These are phyloP conservation scores for Moricandia arvensis DNA, from an alignment of 345 rosid species.

Conservation along the genomic window DNA sequence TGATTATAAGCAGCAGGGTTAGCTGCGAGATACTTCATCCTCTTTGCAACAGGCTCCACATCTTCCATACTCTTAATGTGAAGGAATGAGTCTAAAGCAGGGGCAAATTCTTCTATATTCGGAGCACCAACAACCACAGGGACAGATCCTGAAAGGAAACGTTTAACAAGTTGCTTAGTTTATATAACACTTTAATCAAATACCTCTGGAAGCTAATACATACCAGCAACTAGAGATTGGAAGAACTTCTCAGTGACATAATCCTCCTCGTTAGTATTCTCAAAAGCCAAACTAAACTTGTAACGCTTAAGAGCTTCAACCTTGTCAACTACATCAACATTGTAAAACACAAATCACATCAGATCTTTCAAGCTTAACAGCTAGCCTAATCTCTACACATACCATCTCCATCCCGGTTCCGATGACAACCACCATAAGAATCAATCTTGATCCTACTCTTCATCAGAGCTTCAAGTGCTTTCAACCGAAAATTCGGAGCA, in stretches of 20 bases:
- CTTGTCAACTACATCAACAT: conserved; percentile 64
- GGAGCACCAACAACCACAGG: conserved; percentile 97
- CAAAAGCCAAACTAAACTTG: conserved; percentile 93
- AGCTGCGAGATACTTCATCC: conserved; percentile 70
- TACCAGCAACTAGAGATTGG: conserved; percentile 96
- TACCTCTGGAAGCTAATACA: not conserved
- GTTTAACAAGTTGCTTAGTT: not conserved
- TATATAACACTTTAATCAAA: not conserved
- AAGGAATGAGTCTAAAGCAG: conserved; percentile 56
- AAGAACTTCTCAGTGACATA: conserved; percentile 94
- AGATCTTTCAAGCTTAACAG: not conserved
- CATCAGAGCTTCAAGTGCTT: conserved; percentile 78
- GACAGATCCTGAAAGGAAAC: conserved; percentile 55
- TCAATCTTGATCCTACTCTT: conserved; percentile 58
- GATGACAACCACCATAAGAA: conserved; percentile 91
- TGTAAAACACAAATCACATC: conserved; percentile 2
- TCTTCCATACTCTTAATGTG: conserved; percentile 66
- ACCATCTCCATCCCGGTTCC: conserved; percentile 82
- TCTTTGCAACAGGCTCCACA: conserved; percentile 60
- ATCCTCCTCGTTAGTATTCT: conserved; percentile 98
- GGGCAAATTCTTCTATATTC: conserved; percentile 85
- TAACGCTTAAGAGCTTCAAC: conserved; percentile 81
- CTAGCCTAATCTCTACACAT: not conserved
- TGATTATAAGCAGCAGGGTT: conserved; percentile 72
- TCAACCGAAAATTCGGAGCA: conserved; percentile 84